Conservation (phyloP, 768 basidiomycete species). For the Cubamyces lactineus region DNA sequence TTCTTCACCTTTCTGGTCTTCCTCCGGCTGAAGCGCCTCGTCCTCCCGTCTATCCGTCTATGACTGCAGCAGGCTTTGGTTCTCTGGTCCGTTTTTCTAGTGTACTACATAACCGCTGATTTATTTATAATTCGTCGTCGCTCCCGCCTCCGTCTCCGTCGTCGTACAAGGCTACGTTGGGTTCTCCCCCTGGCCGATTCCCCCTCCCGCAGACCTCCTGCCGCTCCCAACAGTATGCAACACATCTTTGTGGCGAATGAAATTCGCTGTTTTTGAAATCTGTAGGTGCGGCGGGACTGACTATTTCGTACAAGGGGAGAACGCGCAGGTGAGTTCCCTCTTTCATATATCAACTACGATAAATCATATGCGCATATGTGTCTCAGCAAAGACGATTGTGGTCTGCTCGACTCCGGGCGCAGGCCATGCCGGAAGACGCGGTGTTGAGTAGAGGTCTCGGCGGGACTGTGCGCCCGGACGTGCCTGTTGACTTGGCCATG, state of each 20-base stretch:
- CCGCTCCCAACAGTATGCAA: neutral
- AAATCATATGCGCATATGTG: too few relatives aligned
- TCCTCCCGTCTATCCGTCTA: neutral
- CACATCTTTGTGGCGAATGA: neutral
- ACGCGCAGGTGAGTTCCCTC: too few relatives aligned
- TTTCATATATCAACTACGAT: too few relatives aligned
- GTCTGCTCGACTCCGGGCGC: too few relatives aligned
- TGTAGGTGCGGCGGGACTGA: too few relatives aligned
- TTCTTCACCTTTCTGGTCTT: neutral
- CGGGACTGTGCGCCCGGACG: too few relatives aligned
- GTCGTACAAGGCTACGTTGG: neutral
- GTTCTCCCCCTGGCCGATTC: neutral
- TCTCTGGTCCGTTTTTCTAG: constrained; percentile 1
- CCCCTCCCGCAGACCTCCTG: neutral
- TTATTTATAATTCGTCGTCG: constrained; percentile 25
- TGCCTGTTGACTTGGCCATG: too few relatives aligned
- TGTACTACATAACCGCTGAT: constrained; percentile 26
- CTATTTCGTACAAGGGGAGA: too few relatives aligned
- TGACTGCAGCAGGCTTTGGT: constrained; percentile 1
- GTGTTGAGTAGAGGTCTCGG: too few relatives aligned
- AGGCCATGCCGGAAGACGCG: too few relatives aligned
- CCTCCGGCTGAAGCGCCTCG: constrained; percentile 12
- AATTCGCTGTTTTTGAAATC: too few relatives aligned
- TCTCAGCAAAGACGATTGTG: too few relatives aligned
- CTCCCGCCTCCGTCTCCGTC: neutral